Evolutionary conservation across 306 rosid species (phyloP).

Genomic region (Cicer arietinum): DNA sequence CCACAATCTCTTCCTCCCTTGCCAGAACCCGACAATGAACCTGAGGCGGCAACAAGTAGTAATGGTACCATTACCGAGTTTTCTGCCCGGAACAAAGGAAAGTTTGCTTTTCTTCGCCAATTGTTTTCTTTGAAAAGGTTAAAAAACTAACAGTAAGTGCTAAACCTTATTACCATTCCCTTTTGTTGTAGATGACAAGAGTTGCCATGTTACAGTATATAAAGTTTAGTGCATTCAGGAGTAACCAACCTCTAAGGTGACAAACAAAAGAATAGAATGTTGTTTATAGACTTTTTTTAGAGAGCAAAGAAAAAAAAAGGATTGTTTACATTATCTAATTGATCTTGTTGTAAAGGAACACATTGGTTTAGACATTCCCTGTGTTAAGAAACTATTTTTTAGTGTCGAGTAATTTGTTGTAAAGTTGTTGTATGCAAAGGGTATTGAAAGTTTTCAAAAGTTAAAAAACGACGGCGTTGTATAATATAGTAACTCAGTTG

Average conservation of each 20-base stretch:
- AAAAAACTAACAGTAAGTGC: slow-evolving; percentile 68
- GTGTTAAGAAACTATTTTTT: slow-evolving; percentile 38
- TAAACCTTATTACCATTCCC: slow-evolving; percentile 42
- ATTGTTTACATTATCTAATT: slow-evolving; percentile 39
- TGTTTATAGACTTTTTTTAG: slow-evolving; percentile 49
- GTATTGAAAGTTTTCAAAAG: not conserved
- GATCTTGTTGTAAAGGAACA: slow-evolving; percentile 46
- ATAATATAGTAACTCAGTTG: not conserved
- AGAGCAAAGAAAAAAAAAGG: slow-evolving; percentile 42
- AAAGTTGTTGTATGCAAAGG: slow-evolving; percentile 35
- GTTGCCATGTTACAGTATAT: slow-evolving; percentile 30
- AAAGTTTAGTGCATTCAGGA: slow-evolving; percentile 41
- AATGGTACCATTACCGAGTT: slow-evolving; percentile 63
- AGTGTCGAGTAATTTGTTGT: slow-evolving; percentile 19
- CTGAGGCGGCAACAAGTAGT: slow-evolving; percentile 61
- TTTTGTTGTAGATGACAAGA: slow-evolving; percentile 51
- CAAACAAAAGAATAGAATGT: slow-evolving; percentile 47
- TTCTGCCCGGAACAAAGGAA: slow-evolving; percentile 75
- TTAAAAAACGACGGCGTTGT: not conserved
- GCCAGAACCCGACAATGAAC: slow-evolving; percentile 54
- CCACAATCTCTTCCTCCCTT: slow-evolving; percentile 61
- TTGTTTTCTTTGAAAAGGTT: slow-evolving; percentile 80
- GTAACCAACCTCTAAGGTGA: slow-evolving; percentile 41
- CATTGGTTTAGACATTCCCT: slow-evolving; percentile 26
- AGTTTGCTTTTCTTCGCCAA: slow-evolving; percentile 79